Evolutionary conservation across 352 stramenopile species (phyloP).

Genomic region (Globisporangium canariense): DNA sequence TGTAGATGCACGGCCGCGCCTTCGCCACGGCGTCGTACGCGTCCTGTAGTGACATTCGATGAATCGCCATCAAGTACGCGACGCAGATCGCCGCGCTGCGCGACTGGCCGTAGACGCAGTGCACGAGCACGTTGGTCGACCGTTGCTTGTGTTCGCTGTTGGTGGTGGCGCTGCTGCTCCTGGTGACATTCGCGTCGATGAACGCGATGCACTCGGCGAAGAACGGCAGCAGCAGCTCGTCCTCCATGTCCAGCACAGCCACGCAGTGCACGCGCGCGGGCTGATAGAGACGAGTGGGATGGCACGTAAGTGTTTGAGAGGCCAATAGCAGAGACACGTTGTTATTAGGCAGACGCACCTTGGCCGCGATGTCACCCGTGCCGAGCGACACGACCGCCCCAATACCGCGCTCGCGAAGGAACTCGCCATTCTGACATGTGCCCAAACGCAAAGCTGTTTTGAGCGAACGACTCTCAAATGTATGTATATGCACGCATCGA

Average conservation of each 20-base stretch:
- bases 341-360: slow-evolving; percentile 21
- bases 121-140: slow-evolving; percentile 39
- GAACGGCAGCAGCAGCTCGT: slow-evolving; percentile 62
- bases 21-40: slow-evolving; percentile 58
- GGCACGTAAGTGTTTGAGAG: no score
- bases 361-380: slow-evolving; percentile 45
- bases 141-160: not conserved
- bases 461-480: not conserved
- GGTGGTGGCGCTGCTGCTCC: not conserved
- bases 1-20: slow-evolving; percentile 70
- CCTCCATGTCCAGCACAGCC: slow-evolving; percentile 75
- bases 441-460: not conserved
- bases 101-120: slow-evolving; percentile 81
- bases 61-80: slow-evolving; percentile 64
- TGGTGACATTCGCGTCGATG: slow-evolving; percentile 2
- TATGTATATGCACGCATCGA: no score
- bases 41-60: slow-evolving; percentile 31
- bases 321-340: no score
- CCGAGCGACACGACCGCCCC: slow-evolving; percentile 53
- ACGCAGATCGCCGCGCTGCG: slow-evolving; percentile 71
- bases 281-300: not conserved
- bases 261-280: slow-evolving; percentile 39
- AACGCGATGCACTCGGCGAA: slow-evolving; percentile 46
- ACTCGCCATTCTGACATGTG: slow-evolving; percentile 10
- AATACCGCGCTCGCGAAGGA: slow-evolving; percentile 44